Base-by-base conservation (phyloP, 495 filamentous ascomycete genomes). In the Stereocaulon alpinum region DNA sequence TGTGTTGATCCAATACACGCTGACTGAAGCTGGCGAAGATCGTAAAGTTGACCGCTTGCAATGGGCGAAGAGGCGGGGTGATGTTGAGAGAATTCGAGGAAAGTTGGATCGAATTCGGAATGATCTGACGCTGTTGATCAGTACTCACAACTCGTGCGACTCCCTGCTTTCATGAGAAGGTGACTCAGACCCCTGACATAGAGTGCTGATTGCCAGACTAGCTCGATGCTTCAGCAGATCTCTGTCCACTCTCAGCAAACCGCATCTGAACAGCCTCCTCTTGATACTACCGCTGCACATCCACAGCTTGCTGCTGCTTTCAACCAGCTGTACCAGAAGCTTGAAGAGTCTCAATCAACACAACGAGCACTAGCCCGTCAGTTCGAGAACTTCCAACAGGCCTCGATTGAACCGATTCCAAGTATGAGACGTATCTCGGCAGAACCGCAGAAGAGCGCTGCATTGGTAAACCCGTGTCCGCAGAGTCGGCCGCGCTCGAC, bases 21-120 rank as follows among this genome's bases (percentile, higher is more conserved):
- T 55, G 52, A 55, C 52, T 0, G 22, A 55, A 40, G 52, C 17
- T 40, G 52, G 37, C 0, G 22, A 27, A 20, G 37, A 32, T 29
- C 14, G 18, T 3, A 43, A n/a, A 41, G 40, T 55, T 18, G 52
- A 55, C 37, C 29, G 52, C 11, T 55, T 34, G 52, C 52, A 55
- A 14, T 55, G 52, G 52, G 27, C 32, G 18, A 52, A 12, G 18
- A 34, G 27, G 14, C 30, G 18, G 6, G 27, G 15, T 4, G 37
- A 55, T 18, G 37, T 55, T 12, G 52, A 40, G 12, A 22, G 34
- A 2, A 24, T 55, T 9, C 37, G 9, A 55, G 15, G 17, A 12
- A 14, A 55, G 27, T 40, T 55, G 14, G 20, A 24, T 40, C 24
- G 9, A 2, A 55, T 55, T 40, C 32, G 52, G 17, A 29, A 40